Evolutionary conservation across 805 yeast genomes (phyloP), one percentile per base, ranked within the genome.

Genomic region (Schwanniomyces sp.): DNA sequence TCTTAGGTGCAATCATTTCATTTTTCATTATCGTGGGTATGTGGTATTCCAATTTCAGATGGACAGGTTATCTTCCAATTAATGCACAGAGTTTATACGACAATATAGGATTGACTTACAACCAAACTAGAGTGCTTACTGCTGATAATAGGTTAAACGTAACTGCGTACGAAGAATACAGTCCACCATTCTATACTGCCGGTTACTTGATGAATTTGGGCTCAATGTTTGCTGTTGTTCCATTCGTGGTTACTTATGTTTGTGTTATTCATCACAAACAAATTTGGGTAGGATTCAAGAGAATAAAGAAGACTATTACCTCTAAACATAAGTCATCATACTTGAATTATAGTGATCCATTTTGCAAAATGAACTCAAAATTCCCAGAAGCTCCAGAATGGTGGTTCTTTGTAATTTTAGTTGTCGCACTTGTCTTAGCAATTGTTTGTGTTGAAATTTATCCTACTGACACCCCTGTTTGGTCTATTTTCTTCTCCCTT

Each of bases 61-160:
- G 66, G 56, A 74, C 82, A n/a, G 69, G 72, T 41, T 80, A 72
- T 62, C 58, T 83, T 50, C 88, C 88, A 14, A 74, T 83, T 75
- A 44, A 44, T 34, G 24, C 47, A 16, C 43, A 44, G 16, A 14
- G 17, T n/a, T 51, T 61, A 46, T 61, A 45, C 48, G 55, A 57
- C 29, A 61, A 61, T 46, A 53, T 53, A 6, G 65, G 63, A 18
- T 44, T 39, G 3, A 21, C 45, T 8, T 61, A 57, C 48, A 29
- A 24, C 14, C 56, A 55, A 7, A 41, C 46, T 11, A 44, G 32
- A 18, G 43, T 60, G 21, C 45, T 60, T 24, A 51, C 49, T 52
- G 30, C 40, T 9, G 58, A 55, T 5, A 56, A 70, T 18, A 70
- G 70, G 45, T 51, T 61, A 12, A 56, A 55, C 37, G 16, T 30